These are phyloP conservation scores for Mortierella antarctica DNA, from an alignment of 192 early-diverging fungal genomes.

Conservation along the genomic window DNA sequence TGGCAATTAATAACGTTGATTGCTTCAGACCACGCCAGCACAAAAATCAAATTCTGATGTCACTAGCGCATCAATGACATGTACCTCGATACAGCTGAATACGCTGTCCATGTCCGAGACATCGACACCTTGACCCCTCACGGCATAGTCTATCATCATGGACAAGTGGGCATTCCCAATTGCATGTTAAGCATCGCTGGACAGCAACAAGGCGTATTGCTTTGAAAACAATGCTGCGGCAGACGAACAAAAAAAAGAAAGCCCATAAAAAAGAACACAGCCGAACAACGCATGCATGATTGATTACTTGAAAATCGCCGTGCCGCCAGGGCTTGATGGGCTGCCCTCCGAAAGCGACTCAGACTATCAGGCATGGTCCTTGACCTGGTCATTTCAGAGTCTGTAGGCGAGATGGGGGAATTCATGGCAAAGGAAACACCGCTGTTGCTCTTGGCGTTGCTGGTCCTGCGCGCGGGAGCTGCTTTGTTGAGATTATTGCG, in stretches of 20 bases:
- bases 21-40: neutral
- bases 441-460: too few relatives aligned
- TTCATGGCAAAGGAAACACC: neutral
- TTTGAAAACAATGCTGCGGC: neutral
- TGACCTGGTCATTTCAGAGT: neutral
- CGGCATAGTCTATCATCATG: slow-evolving; percentile 2
- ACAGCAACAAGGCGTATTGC: neutral
- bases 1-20: neutral
- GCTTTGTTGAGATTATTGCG: too few relatives aligned
- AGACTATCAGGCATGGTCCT: neutral
- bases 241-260: too few relatives aligned
- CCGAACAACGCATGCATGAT: neutral
- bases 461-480: too few relatives aligned
- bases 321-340: neutral
- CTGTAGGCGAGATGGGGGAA: neutral
- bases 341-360: slow-evolving; percentile 12
- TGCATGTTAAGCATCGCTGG: neutral
- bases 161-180: neutral
- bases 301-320: slow-evolving; percentile 18
- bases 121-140: slow-evolving; percentile 45
- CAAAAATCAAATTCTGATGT: neutral
- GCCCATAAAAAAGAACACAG: too few relatives aligned
- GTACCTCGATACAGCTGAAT: slow-evolving; percentile 43
- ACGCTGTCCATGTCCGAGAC: slow-evolving; percentile 45
- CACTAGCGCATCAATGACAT: neutral